Conservation (phyloP, 2,329 filamentous ascomycete species). For the Trichoderma sp. region DNA sequence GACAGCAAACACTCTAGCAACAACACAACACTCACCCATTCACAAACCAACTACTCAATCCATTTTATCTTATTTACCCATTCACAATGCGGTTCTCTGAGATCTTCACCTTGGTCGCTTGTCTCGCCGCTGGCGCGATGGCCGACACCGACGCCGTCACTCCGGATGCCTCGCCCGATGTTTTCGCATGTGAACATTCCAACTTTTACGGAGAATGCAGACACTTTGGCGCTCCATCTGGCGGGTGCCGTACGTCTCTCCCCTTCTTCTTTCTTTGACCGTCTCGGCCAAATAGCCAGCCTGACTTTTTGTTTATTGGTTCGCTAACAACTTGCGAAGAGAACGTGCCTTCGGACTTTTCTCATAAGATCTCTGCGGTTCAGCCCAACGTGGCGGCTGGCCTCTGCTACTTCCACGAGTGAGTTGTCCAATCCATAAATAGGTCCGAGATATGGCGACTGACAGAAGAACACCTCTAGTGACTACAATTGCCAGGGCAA, state of each 20-base stretch:
- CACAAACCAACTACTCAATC: not conserved
- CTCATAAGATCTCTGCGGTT: too few relatives aligned
- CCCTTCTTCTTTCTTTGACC: too few relatives aligned
- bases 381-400: too few relatives aligned
- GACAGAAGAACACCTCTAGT: not conserved
- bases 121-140: not conserved
- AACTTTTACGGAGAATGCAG: not conserved
- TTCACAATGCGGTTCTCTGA: not conserved
- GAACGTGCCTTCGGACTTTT: too few relatives aligned
- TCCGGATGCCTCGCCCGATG: not conserved
- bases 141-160: fast-evolving
- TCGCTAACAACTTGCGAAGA: too few relatives aligned
- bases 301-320: too few relatives aligned
- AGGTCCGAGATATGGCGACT: not conserved
- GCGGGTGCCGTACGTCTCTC: too few relatives aligned
- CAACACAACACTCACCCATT: not conserved
- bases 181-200: not conserved
- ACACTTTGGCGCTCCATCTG: not conserved
- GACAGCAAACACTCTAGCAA: not conserved
- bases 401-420: too few relatives aligned
- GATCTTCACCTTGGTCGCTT: not conserved
- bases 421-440: too few relatives aligned
- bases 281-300: too few relatives aligned
- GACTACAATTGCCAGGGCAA: not conserved
- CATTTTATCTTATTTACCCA: too few relatives aligned